A percentile compares a stretch with the other conserved stretches of the same genome.
phyloP scores from a whole-genome alignment of 352 stramenopile species.

The Globisporangium polare region DNA sequence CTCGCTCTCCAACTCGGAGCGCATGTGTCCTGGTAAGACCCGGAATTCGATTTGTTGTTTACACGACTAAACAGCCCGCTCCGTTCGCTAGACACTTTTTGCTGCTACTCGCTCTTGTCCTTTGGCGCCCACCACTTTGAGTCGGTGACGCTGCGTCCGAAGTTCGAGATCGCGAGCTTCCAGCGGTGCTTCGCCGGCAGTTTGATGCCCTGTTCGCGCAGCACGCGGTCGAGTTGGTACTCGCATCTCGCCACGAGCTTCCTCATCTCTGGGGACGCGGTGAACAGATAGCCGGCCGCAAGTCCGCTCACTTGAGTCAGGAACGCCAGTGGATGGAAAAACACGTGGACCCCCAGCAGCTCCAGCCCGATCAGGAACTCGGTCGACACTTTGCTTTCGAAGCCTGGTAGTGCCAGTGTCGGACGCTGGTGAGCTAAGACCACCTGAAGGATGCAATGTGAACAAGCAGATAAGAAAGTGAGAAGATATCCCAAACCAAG shows the following conservation, averaged over 20 bases:
- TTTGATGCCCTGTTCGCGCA: constrained; percentile 13
- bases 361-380: constrained; percentile 45
- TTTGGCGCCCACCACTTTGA: constrained; percentile 9
- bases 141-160: not conserved
- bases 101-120: not conserved
- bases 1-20: too few relatives aligned
- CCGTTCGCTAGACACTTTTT: too few relatives aligned
- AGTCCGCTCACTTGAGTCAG: constrained; percentile 51
- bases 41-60: not conserved
- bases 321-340: constrained; percentile 43
- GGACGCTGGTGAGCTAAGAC: constrained; percentile 23
- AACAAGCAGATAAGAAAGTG: not conserved
- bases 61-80: too few relatives aligned
- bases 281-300: constrained; percentile 27
- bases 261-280: constrained; percentile 8
- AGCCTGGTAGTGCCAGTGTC: constrained; percentile 8
- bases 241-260: constrained; percentile 7
- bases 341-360: constrained; percentile 38
- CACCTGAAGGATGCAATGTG: not conserved
- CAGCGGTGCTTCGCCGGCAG: constrained; percentile 13
- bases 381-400: constrained; percentile 25
- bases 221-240: not conserved
- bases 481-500: not conserved
- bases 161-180: constrained; percentile 10
- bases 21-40: not conserved